These are phyloP conservation scores for Begonia masoniana DNA, from an alignment of 306 rosid genomes.

Conservation along the genomic window DNA sequence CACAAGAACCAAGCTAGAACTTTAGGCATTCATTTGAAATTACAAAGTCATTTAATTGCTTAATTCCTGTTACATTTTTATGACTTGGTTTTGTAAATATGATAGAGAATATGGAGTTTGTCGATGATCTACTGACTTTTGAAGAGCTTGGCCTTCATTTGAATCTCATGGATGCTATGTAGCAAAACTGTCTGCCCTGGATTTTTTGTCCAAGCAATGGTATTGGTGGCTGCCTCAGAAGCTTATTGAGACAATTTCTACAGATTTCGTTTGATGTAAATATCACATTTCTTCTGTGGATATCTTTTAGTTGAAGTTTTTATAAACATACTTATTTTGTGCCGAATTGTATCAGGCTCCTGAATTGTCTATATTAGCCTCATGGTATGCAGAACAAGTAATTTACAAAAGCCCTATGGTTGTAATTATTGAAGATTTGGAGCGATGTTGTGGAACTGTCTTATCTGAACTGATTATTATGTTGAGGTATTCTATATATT, in stretches of 20 bases:
- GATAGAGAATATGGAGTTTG: conserved; percentile 86
- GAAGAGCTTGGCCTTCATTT: conserved; percentile 65
- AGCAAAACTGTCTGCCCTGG: conserved; percentile 62
- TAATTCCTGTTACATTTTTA: conserved; percentile 4
- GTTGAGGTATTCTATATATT: conserved; percentile 44
- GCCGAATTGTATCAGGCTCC: conserved; percentile 42
- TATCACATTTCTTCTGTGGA: conserved; percentile 1
- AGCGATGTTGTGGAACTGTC: conserved; percentile 70
- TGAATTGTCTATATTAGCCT: conserved; percentile 73
- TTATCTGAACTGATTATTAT: conserved; percentile 67
- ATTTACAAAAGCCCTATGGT: conserved; percentile 51
- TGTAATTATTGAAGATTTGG: conserved; percentile 66
- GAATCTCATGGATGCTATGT: conserved; percentile 77
- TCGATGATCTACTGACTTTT: conserved; percentile 73
- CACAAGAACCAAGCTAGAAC: background rate
- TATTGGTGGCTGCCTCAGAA: conserved; percentile 70
- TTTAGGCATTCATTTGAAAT: background rate
- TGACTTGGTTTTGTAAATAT: conserved; percentile 2
- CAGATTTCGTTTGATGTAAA: conserved; percentile 44
- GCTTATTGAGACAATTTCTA: conserved; percentile 60
- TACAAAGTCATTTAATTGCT: background rate
- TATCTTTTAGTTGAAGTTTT: background rate
- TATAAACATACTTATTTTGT: conserved; percentile 4
- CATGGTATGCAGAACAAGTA: conserved; percentile 84
- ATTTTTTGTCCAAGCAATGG: conserved; percentile 65